These are phyloP conservation scores for Aureobasidium sp. DNA, from an alignment of 2,329 filamentous ascomycete genomes.

Conservation along the genomic window DNA sequence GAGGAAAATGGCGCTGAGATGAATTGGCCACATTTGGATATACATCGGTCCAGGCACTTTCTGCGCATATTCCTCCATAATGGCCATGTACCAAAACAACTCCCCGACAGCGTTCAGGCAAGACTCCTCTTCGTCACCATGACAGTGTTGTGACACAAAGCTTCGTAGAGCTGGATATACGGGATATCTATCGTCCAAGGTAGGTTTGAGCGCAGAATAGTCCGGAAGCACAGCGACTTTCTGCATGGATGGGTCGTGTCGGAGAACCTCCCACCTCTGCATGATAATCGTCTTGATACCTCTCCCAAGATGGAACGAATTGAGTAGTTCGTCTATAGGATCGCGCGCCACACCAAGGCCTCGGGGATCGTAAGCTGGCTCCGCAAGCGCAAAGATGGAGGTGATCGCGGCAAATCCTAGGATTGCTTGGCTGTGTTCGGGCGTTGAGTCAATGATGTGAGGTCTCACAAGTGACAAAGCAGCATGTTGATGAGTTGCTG, in stretches of 20 bases:
- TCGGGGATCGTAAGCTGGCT: not conserved
- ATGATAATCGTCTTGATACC: constrained; percentile 10
- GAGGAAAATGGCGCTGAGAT: constrained; percentile 3
- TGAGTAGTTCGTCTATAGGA: constrained; percentile 8
- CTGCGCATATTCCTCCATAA: not conserved
- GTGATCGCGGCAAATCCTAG: constrained; percentile 18
- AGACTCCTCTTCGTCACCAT: not conserved
- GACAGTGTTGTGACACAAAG: not conserved
- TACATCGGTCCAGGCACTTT: not conserved
- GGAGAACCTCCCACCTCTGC: not conserved
- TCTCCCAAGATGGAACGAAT: constrained; percentile 5
- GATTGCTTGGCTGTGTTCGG: constrained; percentile 16
- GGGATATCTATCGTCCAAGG: not conserved
- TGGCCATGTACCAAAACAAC: constrained; percentile 8
- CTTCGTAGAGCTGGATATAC: not conserved
- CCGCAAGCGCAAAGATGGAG: constrained; percentile 16
- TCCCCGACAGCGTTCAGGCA: not conserved
- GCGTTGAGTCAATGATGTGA: constrained; percentile 6
- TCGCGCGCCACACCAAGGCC: not conserved
- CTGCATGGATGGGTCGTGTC: not conserved
- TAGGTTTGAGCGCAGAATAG: not conserved
- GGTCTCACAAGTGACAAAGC: constrained; percentile 17
- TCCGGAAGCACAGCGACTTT: not conserved
- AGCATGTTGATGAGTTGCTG: constrained; percentile 16
- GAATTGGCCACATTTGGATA: constrained; percentile 12